Percentiles rank a stretch among this genome's conserved stretches.
phyloP scores from a whole-genome alignment of 73 alveolate species.

The Effrenium voratum region DNA sequence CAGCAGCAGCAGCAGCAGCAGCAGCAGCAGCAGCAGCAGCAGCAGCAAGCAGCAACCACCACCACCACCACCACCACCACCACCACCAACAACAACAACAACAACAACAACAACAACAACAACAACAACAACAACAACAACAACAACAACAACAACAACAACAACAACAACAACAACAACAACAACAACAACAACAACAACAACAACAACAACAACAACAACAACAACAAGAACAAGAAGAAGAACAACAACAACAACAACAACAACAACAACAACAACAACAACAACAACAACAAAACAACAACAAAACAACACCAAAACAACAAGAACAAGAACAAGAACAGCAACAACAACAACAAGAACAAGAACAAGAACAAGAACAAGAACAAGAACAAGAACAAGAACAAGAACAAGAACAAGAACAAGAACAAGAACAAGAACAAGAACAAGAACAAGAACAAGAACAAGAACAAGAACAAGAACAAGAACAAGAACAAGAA shows the following conservation, averaged over 20 bases:
- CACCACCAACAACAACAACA: too few relatives aligned
- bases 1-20: not conserved
- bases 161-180: not conserved
- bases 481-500: not conserved
- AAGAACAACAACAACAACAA: too few relatives aligned
- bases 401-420: not conserved
- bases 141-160: too few relatives aligned
- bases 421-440: not conserved
- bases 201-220: too few relatives aligned
- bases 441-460: not conserved
- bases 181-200: too few relatives aligned
- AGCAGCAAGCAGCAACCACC: not conserved
- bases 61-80: not conserved
- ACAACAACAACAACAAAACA: not conserved
- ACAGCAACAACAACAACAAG: not conserved
- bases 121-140: not conserved
- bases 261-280: not conserved
- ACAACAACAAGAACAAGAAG: not conserved
- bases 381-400: not conserved
- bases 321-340: not conserved
- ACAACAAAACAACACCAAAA: not conserved
- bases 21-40: not conserved
- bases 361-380: not conserved
- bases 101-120: not conserved
- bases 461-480: not conserved